phyloP scores from a whole-genome alignment of 148 eudicot genomes.

The Arctostaphylos glauca region DNA sequence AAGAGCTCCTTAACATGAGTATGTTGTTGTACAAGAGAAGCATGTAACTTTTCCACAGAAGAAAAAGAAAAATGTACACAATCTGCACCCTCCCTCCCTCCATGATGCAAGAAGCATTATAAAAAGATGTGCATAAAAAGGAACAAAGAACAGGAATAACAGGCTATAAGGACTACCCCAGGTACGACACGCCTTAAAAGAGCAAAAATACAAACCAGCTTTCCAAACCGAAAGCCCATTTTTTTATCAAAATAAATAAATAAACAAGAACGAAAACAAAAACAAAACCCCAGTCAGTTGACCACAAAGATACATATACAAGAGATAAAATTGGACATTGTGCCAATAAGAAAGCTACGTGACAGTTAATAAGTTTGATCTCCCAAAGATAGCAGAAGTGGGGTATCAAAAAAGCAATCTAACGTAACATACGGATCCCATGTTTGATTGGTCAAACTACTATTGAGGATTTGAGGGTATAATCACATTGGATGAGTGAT shows the following conservation, averaged over 20 bases:
- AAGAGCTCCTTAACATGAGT: constrained; percentile 8
- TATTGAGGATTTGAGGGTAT: background rate
- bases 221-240: background rate
- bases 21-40: background rate
- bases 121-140: background rate
- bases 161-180: background rate
- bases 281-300: background rate
- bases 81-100: background rate
- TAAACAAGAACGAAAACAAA: background rate
- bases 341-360: background rate
- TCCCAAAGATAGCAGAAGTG: background rate
- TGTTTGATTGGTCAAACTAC: background rate
- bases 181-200: background rate
- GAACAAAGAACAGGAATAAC: background rate
- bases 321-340: background rate
- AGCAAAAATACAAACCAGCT: background rate
- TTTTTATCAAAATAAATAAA: background rate
- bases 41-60: background rate
- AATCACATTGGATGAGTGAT: background rate
- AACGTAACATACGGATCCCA: background rate
- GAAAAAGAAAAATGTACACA: background rate
- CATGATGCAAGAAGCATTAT: constrained; percentile 1
- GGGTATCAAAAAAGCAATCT: background rate
- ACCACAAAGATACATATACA: background rate
- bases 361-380: background rate